Conservation (phyloP, 345 rosid genomes). For the Moricandia arvensis region DNA sequence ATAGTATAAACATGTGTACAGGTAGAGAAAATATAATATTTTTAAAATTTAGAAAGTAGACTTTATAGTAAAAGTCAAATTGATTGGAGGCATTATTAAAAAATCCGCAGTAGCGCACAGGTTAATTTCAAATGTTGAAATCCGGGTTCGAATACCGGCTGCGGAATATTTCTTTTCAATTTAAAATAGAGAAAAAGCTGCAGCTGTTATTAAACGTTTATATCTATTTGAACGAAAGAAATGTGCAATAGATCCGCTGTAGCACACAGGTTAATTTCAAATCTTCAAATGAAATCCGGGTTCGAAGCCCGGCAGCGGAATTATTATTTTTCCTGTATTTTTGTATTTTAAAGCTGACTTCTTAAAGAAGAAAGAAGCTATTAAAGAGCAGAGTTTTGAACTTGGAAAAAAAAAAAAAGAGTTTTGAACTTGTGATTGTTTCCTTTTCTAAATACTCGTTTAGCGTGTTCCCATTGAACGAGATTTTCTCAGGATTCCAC, state of each 20-base stretch:
- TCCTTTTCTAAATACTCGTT: background rate
- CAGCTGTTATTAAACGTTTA: background rate
- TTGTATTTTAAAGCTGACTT: background rate
- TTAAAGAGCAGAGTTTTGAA: background rate
- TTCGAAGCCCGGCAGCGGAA: background rate
- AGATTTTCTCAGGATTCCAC: conserved; percentile 51
- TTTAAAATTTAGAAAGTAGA: too few relatives aligned
- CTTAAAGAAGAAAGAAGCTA: background rate
- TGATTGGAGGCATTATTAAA: background rate
- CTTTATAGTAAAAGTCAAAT: too few relatives aligned
- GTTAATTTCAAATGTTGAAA: background rate
- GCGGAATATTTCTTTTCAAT: background rate
- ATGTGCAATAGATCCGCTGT: background rate
- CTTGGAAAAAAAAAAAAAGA: too few relatives aligned
- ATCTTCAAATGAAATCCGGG: background rate
- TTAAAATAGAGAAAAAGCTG: background rate
- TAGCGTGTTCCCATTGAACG: conserved; percentile 28
- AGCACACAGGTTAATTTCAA: background rate
- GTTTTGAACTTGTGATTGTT: background rate
- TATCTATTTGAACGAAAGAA: background rate
- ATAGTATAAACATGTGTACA: too few relatives aligned
- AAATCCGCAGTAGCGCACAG: background rate
- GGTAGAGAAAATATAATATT: too few relatives aligned
- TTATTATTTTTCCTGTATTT: background rate
- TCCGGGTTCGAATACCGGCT: background rate